Conservation (phyloP, 2,329 filamentous ascomycete genomes). For the Venturia effusa region DNA sequence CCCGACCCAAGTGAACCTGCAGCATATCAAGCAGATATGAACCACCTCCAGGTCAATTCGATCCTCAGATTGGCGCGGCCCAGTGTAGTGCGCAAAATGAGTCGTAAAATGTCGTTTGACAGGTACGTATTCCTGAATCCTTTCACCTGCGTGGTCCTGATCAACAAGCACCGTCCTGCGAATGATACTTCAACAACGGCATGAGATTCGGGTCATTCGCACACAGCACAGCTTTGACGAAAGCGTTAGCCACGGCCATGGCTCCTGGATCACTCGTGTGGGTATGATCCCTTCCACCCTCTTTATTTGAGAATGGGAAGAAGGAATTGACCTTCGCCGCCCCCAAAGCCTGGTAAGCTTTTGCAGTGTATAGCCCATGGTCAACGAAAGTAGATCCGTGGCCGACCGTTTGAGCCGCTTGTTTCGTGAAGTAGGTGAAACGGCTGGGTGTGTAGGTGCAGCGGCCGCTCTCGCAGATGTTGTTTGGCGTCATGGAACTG, state of each 20-base stretch:
- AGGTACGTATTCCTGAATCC: too few relatives aligned
- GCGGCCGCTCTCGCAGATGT: constrained; percentile 48
- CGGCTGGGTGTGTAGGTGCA: constrained; percentile 39
- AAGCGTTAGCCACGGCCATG: constrained; percentile 44
- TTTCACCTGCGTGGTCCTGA: too few relatives aligned
- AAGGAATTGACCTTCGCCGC: constrained; percentile 38
- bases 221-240: constrained; percentile 47
- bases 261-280: constrained; percentile 50
- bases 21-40: too few relatives aligned
- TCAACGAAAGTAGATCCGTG: constrained; percentile 44
- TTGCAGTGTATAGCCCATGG: constrained; percentile 48
- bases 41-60: too few relatives aligned
- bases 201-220: constrained; percentile 19
- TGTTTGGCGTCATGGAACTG: constrained; percentile 49
- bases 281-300: constrained; percentile 50
- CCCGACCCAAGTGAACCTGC: too few relatives aligned
- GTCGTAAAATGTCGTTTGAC: too few relatives aligned
- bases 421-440: constrained; percentile 46
- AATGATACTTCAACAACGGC: background rate
- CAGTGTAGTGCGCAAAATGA: too few relatives aligned
- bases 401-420: constrained; percentile 33
- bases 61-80: too few relatives aligned
- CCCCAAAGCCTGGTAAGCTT: constrained; percentile 42
- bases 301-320: too few relatives aligned
- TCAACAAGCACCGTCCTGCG: too few relatives aligned